These are phyloP conservation scores for Arthrobotrys sinensis DNA, from an alignment of 2,329 filamentous ascomycete genomes.

Conservation along the genomic window DNA sequence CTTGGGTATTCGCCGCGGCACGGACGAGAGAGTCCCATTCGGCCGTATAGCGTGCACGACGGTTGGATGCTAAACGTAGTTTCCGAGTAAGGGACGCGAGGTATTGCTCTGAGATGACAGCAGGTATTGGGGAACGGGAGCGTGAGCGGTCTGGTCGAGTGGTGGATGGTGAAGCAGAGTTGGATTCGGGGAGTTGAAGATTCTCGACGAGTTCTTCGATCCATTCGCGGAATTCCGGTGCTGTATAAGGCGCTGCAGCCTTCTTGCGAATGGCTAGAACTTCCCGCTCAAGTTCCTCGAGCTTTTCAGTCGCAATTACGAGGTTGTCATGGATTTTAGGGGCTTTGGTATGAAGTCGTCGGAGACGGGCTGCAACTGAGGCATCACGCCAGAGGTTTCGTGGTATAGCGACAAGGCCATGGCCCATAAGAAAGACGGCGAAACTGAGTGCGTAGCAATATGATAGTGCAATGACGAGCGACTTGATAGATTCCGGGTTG, in stretches of 20 bases:
- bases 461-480: slow-evolving; percentile 89
- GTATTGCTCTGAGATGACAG: slow-evolving; percentile 91
- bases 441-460: slow-evolving; percentile 94
- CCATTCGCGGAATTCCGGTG: slow-evolving; percentile 87
- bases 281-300: slow-evolving; percentile 86
- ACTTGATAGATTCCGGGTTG: slow-evolving; percentile 81
- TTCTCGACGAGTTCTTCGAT: slow-evolving; percentile 92
- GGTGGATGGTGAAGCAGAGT: slow-evolving; percentile 32
- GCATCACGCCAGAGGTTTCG: slow-evolving; percentile 84
- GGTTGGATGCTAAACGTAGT: slow-evolving; percentile 84
- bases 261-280: slow-evolving; percentile 83
- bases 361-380: slow-evolving; percentile 80
- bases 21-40: slow-evolving; percentile 87
- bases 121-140: slow-evolving; percentile 69
- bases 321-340: slow-evolving; percentile 88
- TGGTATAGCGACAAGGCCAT: slow-evolving; percentile 92
- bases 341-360: slow-evolving; percentile 82
- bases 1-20: slow-evolving; percentile 81
- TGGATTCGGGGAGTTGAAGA: slow-evolving; percentile 76
- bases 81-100: slow-evolving; percentile 89
- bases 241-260: slow-evolving; percentile 78
- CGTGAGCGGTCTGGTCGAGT: slow-evolving; percentile 65
- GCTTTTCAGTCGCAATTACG: slow-evolving; percentile 82
- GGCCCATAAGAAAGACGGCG: slow-evolving; percentile 97
- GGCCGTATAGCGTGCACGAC: slow-evolving; percentile 83